Conservation (phyloP, 148 eudicot genomes). For the Rhododendron ovatum region DNA sequence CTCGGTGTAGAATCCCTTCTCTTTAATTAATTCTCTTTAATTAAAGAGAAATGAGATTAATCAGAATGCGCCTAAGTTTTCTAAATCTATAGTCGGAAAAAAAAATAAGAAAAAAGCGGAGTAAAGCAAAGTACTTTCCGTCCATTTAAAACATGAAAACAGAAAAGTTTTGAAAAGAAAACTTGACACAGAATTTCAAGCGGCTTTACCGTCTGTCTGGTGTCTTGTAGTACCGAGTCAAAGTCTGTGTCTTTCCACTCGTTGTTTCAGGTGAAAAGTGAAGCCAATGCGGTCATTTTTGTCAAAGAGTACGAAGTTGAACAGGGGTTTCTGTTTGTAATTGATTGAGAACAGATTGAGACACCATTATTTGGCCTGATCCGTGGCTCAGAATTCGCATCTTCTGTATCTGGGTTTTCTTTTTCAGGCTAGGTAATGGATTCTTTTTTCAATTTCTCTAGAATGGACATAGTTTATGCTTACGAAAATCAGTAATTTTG, state of each 20-base stretch:
- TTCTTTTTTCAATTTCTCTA: neutral
- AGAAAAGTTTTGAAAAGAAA: neutral
- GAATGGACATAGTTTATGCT: slow-evolving; percentile 3
- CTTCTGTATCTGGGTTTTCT: slow-evolving; percentile 24
- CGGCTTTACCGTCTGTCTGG: neutral
- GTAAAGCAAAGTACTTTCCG: neutral
- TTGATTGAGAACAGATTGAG: slow-evolving; percentile 11
- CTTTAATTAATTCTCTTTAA: too few species aligned
- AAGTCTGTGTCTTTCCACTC: slow-evolving; percentile 24
- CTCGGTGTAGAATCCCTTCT: rapidly evolving
- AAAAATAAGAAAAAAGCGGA: neutral
- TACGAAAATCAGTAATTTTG: neutral
- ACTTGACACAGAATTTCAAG: neutral
- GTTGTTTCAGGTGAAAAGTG: slow-evolving; percentile 12
- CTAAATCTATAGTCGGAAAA: neutral
- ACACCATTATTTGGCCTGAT: slow-evolving; percentile 11
- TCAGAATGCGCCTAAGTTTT: too few species aligned
- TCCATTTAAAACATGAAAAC: neutral
- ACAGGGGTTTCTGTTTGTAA: neutral
- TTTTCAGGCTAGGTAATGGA: neutral
- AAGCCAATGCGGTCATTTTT: slow-evolving; percentile 15
- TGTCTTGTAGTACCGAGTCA: slow-evolving; percentile 13
- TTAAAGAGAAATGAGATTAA: too few species aligned
- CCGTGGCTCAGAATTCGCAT: slow-evolving; percentile 6
- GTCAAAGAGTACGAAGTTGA: neutral